Percentiles rank a stretch among this genome's conserved stretches.
These are phyloP conservation scores for Glarea lozoyensis DNA, from an alignment of 495 filamentous ascomycete genomes.

Conservation along the genomic window DNA sequence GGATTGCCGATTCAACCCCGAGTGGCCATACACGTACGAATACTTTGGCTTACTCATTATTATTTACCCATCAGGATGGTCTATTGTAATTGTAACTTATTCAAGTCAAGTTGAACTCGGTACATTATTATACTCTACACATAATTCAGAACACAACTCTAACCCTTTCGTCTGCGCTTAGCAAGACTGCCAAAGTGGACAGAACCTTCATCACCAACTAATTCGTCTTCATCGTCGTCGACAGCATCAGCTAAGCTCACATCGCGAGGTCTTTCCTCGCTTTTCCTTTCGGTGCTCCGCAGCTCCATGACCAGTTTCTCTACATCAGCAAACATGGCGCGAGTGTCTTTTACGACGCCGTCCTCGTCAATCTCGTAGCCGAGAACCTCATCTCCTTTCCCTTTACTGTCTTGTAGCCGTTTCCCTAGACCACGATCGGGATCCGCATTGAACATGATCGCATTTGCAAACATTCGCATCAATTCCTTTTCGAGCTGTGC, in stretches of 20 bases:
- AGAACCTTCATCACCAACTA: slow-evolving; percentile 17
- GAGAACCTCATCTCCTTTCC: slow-evolving; percentile 23
- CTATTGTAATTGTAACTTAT: too few species aligned
- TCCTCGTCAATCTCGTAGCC: slow-evolving; percentile 29
- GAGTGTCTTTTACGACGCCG: slow-evolving; percentile 66
- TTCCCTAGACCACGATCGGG: slow-evolving; percentile 58
- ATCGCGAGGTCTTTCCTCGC: slow-evolving; percentile 10
- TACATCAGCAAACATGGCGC: slow-evolving; percentile 75
- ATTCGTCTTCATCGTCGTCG: slow-evolving; percentile 21
- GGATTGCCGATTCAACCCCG: too few species aligned
- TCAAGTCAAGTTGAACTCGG: too few species aligned
- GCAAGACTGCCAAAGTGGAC: slow-evolving; percentile 3
- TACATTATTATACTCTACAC: too few species aligned
- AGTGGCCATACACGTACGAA: too few species aligned
- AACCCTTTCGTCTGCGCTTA: slow-evolving; percentile 1
- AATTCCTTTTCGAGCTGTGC: slow-evolving; percentile 88
- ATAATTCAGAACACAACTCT: too few species aligned
- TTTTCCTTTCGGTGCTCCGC: slow-evolving; percentile 45
- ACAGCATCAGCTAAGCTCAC: slow-evolving; percentile 15
- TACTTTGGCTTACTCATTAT: too few species aligned
- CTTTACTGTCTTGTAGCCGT: slow-evolving; percentile 35
- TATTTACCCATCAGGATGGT: too few species aligned
- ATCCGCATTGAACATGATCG: slow-evolving; percentile 92
- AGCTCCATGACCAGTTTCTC: slow-evolving; percentile 50
- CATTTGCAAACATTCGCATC: slow-evolving; percentile 96